Conservation (phyloP, 179 eudicot genomes). For the Camellia oleifera region DNA sequence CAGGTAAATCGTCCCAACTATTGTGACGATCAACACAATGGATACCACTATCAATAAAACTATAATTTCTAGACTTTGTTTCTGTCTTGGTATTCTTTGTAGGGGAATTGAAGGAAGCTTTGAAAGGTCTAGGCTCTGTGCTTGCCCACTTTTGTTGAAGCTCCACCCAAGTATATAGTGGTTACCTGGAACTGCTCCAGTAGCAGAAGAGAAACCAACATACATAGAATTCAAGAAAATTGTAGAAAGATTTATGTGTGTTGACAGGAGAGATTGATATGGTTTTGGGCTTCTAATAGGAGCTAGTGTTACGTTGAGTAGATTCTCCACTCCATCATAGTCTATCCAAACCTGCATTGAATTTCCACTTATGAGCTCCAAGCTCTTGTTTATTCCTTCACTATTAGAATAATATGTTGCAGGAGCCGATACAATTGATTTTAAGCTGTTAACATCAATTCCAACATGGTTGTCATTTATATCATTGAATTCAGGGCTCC, state of each 20-base stretch:
- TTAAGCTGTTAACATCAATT: conserved; percentile 18
- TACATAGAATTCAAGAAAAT: conserved; percentile 30
- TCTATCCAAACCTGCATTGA: conserved; percentile 5
- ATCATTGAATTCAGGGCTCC: conserved; percentile 14
- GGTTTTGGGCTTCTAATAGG: neutral
- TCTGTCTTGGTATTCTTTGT: neutral
- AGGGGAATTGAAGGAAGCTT: conserved; percentile 29
- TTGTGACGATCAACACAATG: neutral
- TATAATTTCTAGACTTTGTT: neutral
- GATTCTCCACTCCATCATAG: neutral
- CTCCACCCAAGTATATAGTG: conserved; percentile 39
- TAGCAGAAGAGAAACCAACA: conserved; percentile 41
- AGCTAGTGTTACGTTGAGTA: conserved; percentile 1
- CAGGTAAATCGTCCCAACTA: neutral
- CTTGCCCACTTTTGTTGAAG: neutral
- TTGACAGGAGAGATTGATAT: neutral
- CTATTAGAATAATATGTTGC: neutral
- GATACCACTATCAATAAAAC: neutral
- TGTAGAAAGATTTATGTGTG: conserved; percentile 31
- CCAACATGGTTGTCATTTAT: conserved; percentile 41
- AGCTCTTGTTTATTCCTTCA: neutral
- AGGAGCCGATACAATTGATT: neutral
- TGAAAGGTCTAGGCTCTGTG: neutral
- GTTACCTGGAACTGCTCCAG: conserved; percentile 29
- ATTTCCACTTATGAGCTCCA: neutral